Base-by-base conservation (phyloP, 2,329 filamentous ascomycete species). In the Fonsecaea pugnacius region DNA sequence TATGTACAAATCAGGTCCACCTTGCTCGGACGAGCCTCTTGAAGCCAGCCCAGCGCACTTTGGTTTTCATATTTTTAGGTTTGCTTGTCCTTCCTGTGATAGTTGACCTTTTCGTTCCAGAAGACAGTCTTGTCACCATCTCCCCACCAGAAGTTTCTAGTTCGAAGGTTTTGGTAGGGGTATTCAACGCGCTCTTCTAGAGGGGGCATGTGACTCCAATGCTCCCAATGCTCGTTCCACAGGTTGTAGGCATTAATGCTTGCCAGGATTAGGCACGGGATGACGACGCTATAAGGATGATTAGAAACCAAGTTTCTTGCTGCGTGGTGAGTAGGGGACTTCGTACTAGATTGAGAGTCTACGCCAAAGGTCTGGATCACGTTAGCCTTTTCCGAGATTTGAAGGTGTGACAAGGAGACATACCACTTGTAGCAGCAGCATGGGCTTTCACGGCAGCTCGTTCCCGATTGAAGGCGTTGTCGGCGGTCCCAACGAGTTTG, bases 181-280 rank as follows among this genome's bases (percentile, higher is more conserved):
- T 98, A 99, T 84, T 98, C 91, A 74, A 85, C 82, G 76, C 91
- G 90, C 83, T 99, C 95, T 84, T 96, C 92, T 72, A 94, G 84
- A 71, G 95, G 91, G 66, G 90, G 87, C 79, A 91, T 82, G 82
- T 98, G 94, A 59, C 79, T 82, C 87, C 90, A 92, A 85, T 99
- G 95, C 82, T 96, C 91, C 94, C 94, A 98, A 82, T 99, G 95
- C 83, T 96, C 91, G 74, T 87, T 88, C 92, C 92, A 99, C 69
- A 96, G 88, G 76, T 89, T 88, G 79, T 90, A 96, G 74, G 93
- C 93, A 79, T 99, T 99, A 80, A 88, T 82, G 71, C 81, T 78
- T 66, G 90, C 88, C 71, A 92, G 82, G 71, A 89, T 80, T 64
- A 98, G 83, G 77, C 80, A 83, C 62, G 94, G 93, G 70, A 90